Conservation (phyloP, 306 rosid genomes). For the Begonia peltatifolia region DNA sequence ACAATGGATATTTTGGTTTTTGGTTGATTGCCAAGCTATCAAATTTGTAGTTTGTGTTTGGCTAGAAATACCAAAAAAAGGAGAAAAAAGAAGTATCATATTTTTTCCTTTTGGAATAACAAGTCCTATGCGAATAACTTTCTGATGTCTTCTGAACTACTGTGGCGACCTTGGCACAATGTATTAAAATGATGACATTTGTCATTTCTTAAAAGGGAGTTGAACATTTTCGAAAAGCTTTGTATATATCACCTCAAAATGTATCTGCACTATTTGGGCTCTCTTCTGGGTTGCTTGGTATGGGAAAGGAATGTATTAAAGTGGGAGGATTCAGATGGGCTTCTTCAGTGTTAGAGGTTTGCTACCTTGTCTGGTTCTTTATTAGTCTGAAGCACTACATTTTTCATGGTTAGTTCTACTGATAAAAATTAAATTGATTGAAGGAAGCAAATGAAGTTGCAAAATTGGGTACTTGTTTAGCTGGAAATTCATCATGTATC, state of each 20-base stretch:
- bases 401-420: no score
- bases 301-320: constrained; percentile 58
- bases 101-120: no score
- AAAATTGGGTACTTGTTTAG: constrained; percentile 31
- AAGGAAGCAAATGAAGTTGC: constrained; percentile 81
- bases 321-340: constrained; percentile 82
- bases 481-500: constrained; percentile 51
- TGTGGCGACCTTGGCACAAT: no score
- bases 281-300: constrained; percentile 70
- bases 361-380: constrained; percentile 12
- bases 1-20: no score
- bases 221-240: constrained; percentile 69
- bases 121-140: neutral
- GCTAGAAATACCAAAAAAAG: no score
- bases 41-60: no score
- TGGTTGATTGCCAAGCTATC: no score
- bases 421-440: constrained; percentile 9
- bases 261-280: constrained; percentile 77
- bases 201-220: constrained; percentile 41
- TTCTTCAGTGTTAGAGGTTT: constrained; percentile 64
- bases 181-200: no score
- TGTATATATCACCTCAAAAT: constrained; percentile 49
- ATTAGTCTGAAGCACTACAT: neutral
- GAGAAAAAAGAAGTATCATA: no score
- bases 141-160: no score